Evolutionary conservation across 345 rosid species (phyloP), one percentile per base, ranked within the genome.

Genomic region (Salix exigua): DNA sequence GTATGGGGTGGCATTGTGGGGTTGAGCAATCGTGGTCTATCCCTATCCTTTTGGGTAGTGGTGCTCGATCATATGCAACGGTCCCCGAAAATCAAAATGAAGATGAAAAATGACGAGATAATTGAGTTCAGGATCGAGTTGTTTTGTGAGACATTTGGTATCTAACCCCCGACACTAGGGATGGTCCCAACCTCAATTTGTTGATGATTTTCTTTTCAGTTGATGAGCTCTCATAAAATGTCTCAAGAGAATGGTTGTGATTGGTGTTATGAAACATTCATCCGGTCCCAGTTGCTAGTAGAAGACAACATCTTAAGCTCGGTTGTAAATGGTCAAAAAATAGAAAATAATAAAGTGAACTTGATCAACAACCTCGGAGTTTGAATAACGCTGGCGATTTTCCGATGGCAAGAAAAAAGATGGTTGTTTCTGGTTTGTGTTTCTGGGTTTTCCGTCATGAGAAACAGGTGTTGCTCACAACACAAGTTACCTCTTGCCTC

Each of bases 11-110:
- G 46, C 62, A 44, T 2, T 12, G 82, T 68, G 79, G 75, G 81
- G 37, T 58, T 66, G 64, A 65, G 60, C 53, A 4, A 38, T 66
- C 13, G 60, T 72, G 85, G 82, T 79, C 65, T 72, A 31, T 83
- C 81, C 78, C 87, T 73, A 76, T 87, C 87, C 53, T 73, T 75
- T 65, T 11, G 63, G 46, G 68, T 7, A 55, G 37, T 42, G 78
- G 79, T 75, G 35, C 44, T 71, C 60, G 71, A 17, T 75, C 73
- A 71, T 67, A 51, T 65, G 77, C 51, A 42, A 79, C 85, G 88
- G 91, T 88, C 88, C 88, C 88, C 76, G 3, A 26, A 17, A 46
- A 67, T 51, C 74, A 73, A 70, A 74, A 60, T 68, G 84, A 75
- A 58, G 78, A 70, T 42, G 62, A 71, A 71, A 78, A 75, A 82